These are phyloP conservation scores for Parsonsia alboflavescens DNA, from an alignment of 257 asterid genomes.

Conservation along the genomic window DNA sequence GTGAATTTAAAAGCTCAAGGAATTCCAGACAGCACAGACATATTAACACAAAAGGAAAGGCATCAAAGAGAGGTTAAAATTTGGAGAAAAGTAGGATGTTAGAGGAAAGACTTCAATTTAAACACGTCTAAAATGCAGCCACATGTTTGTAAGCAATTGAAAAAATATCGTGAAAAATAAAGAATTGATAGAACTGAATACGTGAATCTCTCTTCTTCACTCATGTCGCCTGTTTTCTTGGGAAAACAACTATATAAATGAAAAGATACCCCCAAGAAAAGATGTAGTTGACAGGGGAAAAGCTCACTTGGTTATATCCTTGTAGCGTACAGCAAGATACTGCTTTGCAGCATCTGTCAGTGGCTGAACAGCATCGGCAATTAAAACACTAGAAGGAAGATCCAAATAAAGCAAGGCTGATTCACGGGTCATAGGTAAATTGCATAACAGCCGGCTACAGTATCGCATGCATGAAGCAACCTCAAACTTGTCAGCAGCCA, in stretches of 20 bases:
- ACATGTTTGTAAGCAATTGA: not conserved
- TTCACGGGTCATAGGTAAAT: slow-evolving; percentile 74
- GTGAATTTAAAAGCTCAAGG: not conserved
- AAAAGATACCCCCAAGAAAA: not conserved
- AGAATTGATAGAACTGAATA: not conserved
- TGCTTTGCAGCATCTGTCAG: slow-evolving; percentile 67
- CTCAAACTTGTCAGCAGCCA: slow-evolving; percentile 89
- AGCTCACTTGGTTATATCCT: slow-evolving; percentile 73
- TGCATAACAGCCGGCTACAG: slow-evolving; percentile 56
- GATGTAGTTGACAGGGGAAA: not conserved
- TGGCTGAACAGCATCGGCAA: slow-evolving; percentile 73
- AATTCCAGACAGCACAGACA: not conserved
- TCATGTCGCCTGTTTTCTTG: not conserved
- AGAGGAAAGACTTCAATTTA: not conserved
- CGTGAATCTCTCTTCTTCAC: not conserved
- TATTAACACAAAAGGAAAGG: not conserved
- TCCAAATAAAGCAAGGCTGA: slow-evolving; percentile 86
- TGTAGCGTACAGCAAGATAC: slow-evolving; percentile 65
- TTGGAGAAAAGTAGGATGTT: not conserved
- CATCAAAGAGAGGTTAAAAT: not conserved
- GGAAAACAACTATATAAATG: not conserved
- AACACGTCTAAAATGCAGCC: not conserved
- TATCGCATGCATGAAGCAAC: slow-evolving; percentile 90
- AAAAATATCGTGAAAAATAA: not conserved
- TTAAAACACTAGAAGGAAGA: slow-evolving; percentile 68